Evolutionary conservation across 495 filamentous ascomycete species (phyloP).

Genomic region (Penicillium paradoxum): DNA sequence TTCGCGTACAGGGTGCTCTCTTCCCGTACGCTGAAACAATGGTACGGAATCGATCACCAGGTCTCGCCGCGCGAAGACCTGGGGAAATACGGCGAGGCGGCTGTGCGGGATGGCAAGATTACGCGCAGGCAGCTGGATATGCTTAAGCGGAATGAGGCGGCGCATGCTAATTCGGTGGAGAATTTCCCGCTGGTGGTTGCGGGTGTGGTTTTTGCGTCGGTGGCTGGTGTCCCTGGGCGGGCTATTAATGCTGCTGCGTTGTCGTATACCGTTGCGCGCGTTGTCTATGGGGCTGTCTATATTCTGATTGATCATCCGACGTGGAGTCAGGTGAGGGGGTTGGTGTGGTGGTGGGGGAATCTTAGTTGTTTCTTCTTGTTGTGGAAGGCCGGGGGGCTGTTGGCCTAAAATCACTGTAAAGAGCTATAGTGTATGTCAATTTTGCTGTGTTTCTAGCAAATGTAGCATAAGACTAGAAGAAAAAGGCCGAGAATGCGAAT

Average conservation of each 20-base stretch:
- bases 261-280: conserved; percentile 23
- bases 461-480: not conserved
- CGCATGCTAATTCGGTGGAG: conserved; percentile 48
- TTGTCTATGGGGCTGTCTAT: conserved; percentile 21
- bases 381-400: conserved; percentile 15
- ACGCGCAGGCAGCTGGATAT: conserved; percentile 34
- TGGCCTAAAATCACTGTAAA: not conserved
- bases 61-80: conserved; percentile 43
- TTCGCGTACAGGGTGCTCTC: conserved; percentile 47
- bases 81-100: conserved; percentile 38
- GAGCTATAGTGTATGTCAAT: not conserved
- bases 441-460: not conserved
- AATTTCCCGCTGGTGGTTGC: conserved; percentile 27
- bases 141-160: conserved; percentile 28
- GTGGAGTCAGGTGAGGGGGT: conserved; percentile 17
- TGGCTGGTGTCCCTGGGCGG: conserved; percentile 17
- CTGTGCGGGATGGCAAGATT: conserved; percentile 39
- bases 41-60: conserved; percentile 48
- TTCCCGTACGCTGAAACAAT: conserved; percentile 42
- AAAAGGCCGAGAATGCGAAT: not conserved
- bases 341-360: conserved; percentile 30
- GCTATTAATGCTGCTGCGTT: conserved; percentile 22
- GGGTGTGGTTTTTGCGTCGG: conserved; percentile 14
- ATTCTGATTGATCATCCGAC: conserved; percentile 16
- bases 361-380: conserved; percentile 22